A percentile compares a stretch with the other conserved stretches of the same genome.
Conservation (phyloP, 2,329 filamentous ascomycete species). For the Exophiala sp. region DNA sequence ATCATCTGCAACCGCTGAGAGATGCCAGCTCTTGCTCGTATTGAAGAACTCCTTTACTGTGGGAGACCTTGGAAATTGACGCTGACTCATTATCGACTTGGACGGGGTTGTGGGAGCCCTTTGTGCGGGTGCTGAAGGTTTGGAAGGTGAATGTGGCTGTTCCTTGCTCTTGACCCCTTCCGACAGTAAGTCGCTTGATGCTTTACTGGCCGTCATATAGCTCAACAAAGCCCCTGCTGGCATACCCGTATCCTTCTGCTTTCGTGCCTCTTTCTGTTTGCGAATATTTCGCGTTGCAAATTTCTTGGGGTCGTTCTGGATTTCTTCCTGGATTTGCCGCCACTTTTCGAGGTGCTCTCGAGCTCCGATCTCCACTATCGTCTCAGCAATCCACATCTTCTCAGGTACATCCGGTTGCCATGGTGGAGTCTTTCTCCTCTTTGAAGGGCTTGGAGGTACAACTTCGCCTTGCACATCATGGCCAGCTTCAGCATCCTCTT, state of each 20-base stretch:
- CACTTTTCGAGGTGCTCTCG: slow-evolving; percentile 65
- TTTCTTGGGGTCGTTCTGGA: slow-evolving; percentile 24
- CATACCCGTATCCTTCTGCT: slow-evolving; percentile 8
- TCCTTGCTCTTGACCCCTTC: neutral
- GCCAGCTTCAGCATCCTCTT: slow-evolving; percentile 33
- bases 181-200: neutral
- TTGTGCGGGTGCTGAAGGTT: neutral
- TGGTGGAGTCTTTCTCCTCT: slow-evolving; percentile 41
- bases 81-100: neutral
- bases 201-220: slow-evolving; percentile 11
- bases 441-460: slow-evolving; percentile 36
- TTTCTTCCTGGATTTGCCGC: slow-evolving; percentile 44
- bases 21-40: slow-evolving; percentile 8
- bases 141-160: neutral
- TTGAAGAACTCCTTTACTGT: slow-evolving; percentile 16
- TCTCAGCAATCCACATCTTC: slow-evolving; percentile 66
- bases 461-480: slow-evolving; percentile 33
- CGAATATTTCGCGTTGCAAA: slow-evolving; percentile 26
- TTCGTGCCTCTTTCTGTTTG: slow-evolving; percentile 15
- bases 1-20: neutral
- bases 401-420: slow-evolving; percentile 67
- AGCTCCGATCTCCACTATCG: slow-evolving; percentile 61
- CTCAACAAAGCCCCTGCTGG: slow-evolving; percentile 10
- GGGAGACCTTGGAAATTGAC: slow-evolving; percentile 1
- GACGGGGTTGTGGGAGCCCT: slow-evolving; percentile 2